phyloP scores from a whole-genome alignment of 371 early-diverging fungal genomes.

The Mortierella sp. region DNA sequence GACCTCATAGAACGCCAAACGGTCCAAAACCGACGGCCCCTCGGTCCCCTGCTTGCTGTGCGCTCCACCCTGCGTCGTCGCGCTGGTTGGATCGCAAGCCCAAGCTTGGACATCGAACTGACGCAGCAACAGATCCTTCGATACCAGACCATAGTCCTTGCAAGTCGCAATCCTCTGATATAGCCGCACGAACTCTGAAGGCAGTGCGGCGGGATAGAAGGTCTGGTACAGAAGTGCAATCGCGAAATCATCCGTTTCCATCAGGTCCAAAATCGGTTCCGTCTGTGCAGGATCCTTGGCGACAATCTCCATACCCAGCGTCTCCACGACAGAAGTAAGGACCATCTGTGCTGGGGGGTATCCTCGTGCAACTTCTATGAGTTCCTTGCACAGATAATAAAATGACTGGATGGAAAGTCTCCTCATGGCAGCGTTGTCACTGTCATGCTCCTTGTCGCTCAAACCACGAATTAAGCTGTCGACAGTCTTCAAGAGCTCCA shows the following conservation, averaged over 20 bases:
- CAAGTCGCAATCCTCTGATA: conserved; percentile 35
- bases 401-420: conserved; percentile 25
- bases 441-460: background rate
- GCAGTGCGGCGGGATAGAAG: conserved; percentile 36
- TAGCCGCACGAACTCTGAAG: conserved; percentile 36
- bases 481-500: conserved; percentile 26
- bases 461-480: conserved; percentile 7
- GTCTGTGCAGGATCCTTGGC: conserved; percentile 38
- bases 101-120: conserved; percentile 51
- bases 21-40: conserved; percentile 17
- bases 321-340: conserved; percentile 26
- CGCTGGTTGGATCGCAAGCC: conserved; percentile 16
- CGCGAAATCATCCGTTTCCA: conserved; percentile 30
- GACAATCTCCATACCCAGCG: conserved; percentile 36
- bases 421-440: too few relatives aligned
- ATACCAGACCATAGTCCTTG: conserved; percentile 39
- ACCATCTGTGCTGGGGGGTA: conserved; percentile 37
- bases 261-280: conserved; percentile 41
- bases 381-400: conserved; percentile 27
- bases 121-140: conserved; percentile 40
- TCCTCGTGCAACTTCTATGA: conserved; percentile 25
- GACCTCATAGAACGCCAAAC: conserved; percentile 32
- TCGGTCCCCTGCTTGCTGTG: too few relatives aligned
- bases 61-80: too few relatives aligned
- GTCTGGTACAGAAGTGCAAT: conserved; percentile 26